Conservation (phyloP, 352 stramenopile genomes). For the Globisporangium mamillatum region DNA sequence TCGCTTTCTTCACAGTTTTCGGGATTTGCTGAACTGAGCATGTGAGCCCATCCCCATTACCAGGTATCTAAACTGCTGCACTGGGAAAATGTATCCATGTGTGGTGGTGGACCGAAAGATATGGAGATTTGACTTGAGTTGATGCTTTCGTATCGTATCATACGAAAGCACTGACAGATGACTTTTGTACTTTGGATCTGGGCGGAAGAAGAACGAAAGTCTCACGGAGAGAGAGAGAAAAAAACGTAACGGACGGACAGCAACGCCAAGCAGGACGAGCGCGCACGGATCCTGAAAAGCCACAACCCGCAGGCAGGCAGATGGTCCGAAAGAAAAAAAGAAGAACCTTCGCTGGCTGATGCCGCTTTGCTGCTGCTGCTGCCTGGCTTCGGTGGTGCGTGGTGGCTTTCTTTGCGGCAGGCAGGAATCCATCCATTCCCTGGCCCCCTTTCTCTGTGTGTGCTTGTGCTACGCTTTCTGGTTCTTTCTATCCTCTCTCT, state of each 20-base stretch:
- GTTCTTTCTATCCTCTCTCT: conserved; percentile 7
- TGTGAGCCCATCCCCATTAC: too few species aligned
- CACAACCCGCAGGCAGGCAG: background rate
- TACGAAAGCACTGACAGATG: background rate
- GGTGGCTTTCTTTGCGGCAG: background rate
- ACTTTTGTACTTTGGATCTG: background rate
- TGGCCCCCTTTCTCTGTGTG: background rate
- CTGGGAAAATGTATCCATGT: too few species aligned
- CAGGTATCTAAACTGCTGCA: too few species aligned
- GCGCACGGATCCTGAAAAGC: background rate
- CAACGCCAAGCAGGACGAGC: background rate
- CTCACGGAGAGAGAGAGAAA: background rate
- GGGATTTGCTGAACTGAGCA: too few species aligned
- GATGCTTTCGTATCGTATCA: background rate
- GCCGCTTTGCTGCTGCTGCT: background rate
- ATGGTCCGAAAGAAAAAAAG: background rate
- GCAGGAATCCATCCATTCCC: background rate
- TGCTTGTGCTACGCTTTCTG: background rate
- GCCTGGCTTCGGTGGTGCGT: background rate
- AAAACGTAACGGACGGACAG: conserved; percentile 2
- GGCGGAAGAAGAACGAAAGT: background rate
- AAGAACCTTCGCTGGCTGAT: conserved; percentile 2
- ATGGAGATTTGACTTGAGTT: background rate
- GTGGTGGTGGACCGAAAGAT: too few species aligned
- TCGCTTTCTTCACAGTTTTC: too few species aligned